A percentile compares a stretch with the other conserved stretches of the same genome.
Evolutionary conservation across 2,329 filamentous ascomycete species (phyloP).

Genomic region (Thielaviopsis populi): DNA sequence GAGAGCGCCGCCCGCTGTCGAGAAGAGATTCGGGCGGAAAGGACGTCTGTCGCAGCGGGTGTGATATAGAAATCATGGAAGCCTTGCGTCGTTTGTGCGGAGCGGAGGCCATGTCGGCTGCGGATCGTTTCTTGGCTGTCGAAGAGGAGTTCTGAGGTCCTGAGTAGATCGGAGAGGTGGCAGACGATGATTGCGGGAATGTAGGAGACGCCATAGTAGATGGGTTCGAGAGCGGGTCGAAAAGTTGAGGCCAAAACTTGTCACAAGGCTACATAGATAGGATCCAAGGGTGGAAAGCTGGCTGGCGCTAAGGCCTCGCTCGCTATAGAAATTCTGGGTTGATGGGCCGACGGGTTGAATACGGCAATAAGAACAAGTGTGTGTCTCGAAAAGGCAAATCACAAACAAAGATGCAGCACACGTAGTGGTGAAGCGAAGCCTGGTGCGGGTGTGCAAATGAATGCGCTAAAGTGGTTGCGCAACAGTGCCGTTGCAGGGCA

Average conservation of each 20-base stretch:
- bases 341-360: not conserved
- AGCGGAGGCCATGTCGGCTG: conserved; percentile 35
- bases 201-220: conserved; percentile 41
- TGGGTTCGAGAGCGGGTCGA: not conserved
- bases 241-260: not conserved
- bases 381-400: not conserved
- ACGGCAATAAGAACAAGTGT: not conserved
- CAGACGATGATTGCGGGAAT: conserved; percentile 34
- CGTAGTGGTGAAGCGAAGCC: not conserved
- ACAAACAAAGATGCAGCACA: not conserved
- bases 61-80: conserved; percentile 45
- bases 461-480: not conserved
- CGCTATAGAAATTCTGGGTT: not conserved
- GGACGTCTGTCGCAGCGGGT: conserved; percentile 65
- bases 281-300: not conserved
- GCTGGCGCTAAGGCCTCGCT: conserved; percentile 1
- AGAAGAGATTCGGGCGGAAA: conserved; percentile 47
- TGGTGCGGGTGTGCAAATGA: not conserved
- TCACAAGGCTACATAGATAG: not conserved
- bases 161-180: conserved; percentile 40
- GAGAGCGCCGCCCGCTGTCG: conserved; percentile 35
- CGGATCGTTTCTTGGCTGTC: conserved; percentile 44
- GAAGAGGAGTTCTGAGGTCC: conserved; percentile 35
- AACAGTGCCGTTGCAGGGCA: no score
- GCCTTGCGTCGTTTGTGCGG: conserved; percentile 55